Evolutionary conservation across 2,329 filamentous ascomycete species (phyloP).

Genomic region (Thermomyces lanuginosus): DNA sequence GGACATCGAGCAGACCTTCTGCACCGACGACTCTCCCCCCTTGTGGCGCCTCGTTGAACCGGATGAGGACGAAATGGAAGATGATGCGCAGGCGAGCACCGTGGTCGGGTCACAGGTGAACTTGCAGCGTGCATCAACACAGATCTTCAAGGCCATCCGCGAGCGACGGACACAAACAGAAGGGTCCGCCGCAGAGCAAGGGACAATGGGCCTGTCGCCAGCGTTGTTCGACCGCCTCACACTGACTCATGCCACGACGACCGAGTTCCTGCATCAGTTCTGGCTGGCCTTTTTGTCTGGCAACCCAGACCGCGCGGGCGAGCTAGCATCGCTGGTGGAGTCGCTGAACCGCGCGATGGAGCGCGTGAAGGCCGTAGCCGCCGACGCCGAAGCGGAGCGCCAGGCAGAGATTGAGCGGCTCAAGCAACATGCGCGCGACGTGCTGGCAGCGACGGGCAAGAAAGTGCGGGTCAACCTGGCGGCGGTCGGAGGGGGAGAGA

Average conservation of each 20-base stretch:
- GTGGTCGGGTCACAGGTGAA: slow-evolving; percentile 57
- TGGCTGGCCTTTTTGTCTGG: slow-evolving; percentile 86
- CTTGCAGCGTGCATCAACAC: slow-evolving; percentile 37
- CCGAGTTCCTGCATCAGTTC: slow-evolving; percentile 95
- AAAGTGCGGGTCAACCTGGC: slow-evolving; percentile 51
- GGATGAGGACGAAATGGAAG: slow-evolving; percentile 35
- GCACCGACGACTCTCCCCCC: slow-evolving; percentile 45
- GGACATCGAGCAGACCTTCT: slow-evolving; percentile 37
- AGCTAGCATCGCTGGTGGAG: slow-evolving; percentile 67
- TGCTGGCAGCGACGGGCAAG: slow-evolving; percentile 57
- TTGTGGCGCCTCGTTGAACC: slow-evolving; percentile 46
- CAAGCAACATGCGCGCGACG: slow-evolving; percentile 53
- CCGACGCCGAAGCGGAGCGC: slow-evolving; percentile 61
- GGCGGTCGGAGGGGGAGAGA: slow-evolving; percentile 55
- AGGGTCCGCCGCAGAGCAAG: slow-evolving; percentile 17
- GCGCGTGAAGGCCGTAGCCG: slow-evolving; percentile 64
- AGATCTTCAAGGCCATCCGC: slow-evolving; percentile 44
- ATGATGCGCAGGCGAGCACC: slow-evolving; percentile 29
- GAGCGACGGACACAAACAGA: slow-evolving; percentile 37
- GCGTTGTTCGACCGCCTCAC: slow-evolving; percentile 45
- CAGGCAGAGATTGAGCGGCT: slow-evolving; percentile 48
- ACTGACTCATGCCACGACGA: slow-evolving; percentile 77
- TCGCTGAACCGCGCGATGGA: slow-evolving; percentile 61
- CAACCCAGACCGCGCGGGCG: slow-evolving; percentile 60
- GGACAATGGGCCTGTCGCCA: slow-evolving; percentile 32